Evolutionary conservation across 2,329 filamentous ascomycete species (phyloP).

Genomic region (Mariannaea sp.): DNA sequence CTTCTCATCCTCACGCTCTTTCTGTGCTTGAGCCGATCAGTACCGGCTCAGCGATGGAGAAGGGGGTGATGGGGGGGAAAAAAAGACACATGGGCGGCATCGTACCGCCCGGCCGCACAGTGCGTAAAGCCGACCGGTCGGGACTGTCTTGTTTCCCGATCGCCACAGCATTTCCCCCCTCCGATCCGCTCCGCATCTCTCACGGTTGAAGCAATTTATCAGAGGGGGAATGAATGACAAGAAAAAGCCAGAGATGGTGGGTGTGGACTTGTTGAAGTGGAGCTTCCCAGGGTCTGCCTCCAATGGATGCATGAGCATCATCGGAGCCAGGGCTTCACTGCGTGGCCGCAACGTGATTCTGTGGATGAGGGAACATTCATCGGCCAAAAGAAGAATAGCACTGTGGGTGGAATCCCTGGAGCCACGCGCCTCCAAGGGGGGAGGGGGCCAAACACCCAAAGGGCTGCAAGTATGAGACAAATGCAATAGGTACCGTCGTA

Average conservation of each 20-base stretch:
- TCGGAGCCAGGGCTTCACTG: slow-evolving; percentile 31
- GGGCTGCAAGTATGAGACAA: slow-evolving; percentile 11
- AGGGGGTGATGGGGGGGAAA: background rate
- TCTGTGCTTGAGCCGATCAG: background rate
- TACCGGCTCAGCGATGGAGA: background rate
- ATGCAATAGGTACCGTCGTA: slow-evolving; percentile 14
- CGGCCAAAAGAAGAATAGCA: slow-evolving; percentile 36
- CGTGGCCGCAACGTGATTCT: slow-evolving; percentile 41
- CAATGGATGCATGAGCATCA: slow-evolving; percentile 28
- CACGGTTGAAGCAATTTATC: too few species aligned
- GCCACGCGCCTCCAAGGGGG: slow-evolving; percentile 44
- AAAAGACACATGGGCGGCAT: background rate
- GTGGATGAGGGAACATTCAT: slow-evolving; percentile 34
- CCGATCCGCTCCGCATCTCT: background rate
- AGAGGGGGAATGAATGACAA: slow-evolving; percentile 6
- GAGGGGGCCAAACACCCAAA: too few species aligned
- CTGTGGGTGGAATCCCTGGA: slow-evolving; percentile 41
- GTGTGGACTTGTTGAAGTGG: slow-evolving; percentile 31
- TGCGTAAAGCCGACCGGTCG: background rate
- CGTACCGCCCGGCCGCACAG: slow-evolving; percentile 1
- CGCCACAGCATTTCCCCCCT: background rate
- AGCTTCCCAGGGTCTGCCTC: slow-evolving; percentile 15
- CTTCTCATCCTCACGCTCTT: background rate
- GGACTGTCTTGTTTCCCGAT: slow-evolving; percentile 7
- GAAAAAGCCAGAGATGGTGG: slow-evolving; percentile 17